Evolutionary conservation across 495 filamentous ascomycete genomes (phyloP).

Genomic region (Thozetella sp.): DNA sequence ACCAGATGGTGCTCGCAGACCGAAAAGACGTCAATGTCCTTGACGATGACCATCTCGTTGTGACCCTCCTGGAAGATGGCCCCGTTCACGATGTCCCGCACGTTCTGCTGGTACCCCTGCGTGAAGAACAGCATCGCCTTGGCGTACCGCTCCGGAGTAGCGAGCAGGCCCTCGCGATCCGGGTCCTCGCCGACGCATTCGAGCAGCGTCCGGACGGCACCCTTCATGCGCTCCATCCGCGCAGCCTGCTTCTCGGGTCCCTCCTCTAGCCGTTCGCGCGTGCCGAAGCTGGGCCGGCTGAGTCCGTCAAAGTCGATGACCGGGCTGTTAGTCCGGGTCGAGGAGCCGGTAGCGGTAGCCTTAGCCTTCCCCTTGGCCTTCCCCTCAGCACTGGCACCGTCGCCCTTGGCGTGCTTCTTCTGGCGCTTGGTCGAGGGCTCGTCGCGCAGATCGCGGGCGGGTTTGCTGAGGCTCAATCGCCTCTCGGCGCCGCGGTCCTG

Average conservation of each 20-base stretch:
- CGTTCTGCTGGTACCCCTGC: slow-evolving; percentile 97
- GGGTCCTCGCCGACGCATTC: slow-evolving; percentile 98
- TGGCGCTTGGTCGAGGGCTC: too few relatives aligned
- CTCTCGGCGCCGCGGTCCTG: too few relatives aligned
- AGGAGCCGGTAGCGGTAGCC: too few relatives aligned
- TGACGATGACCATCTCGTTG: slow-evolving; percentile 96
- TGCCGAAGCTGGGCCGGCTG: slow-evolving; percentile 74
- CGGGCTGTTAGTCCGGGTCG: slow-evolving; percentile 54
- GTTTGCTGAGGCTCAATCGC: too few relatives aligned
- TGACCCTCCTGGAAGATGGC: slow-evolving; percentile 97
- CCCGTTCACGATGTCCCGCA: slow-evolving; percentile 88
- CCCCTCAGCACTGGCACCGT: too few relatives aligned
- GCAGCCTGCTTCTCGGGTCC: slow-evolving; percentile 70
- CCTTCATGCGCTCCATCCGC: slow-evolving; percentile 75
- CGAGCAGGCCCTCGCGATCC: slow-evolving; percentile 82
- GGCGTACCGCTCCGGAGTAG: slow-evolving; percentile 89
- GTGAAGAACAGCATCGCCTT: slow-evolving; percentile 98
- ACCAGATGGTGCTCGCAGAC: slow-evolving; percentile 98
- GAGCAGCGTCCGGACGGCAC: slow-evolving; percentile 85
- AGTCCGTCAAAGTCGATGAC: slow-evolving; percentile 78
- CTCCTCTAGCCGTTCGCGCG: slow-evolving; percentile 78
- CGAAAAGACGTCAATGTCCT: slow-evolving; percentile 95
- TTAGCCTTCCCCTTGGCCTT: too few relatives aligned
- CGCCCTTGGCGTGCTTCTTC: too few relatives aligned
- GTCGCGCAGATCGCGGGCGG: too few relatives aligned